phyloP scores from a whole-genome alignment of 495 filamentous ascomycete species.

The Penicillium diatomitis region DNA sequence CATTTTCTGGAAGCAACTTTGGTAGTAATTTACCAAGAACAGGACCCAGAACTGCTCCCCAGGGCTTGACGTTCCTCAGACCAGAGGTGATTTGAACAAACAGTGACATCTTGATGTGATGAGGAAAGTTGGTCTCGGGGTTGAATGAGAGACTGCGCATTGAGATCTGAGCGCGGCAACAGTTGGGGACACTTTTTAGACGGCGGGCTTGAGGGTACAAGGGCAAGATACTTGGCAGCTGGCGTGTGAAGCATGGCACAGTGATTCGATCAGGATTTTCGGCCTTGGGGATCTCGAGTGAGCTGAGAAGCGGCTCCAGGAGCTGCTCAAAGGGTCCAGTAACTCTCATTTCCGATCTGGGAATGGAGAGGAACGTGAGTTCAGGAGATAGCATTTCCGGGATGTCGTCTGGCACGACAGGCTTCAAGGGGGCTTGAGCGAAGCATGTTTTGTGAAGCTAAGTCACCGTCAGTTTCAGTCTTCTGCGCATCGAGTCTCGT shows the following conservation, averaged over 20 bases:
- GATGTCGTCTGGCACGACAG: background rate
- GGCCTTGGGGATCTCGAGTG: background rate
- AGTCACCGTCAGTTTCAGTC: background rate
- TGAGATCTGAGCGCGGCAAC: background rate
- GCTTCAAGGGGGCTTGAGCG: background rate
- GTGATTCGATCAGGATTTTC: background rate
- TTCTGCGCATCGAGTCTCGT: no score
- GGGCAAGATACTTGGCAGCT: background rate
- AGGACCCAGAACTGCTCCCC: background rate
- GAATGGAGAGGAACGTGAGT: background rate
- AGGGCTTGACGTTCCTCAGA: background rate
- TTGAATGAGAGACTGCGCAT: background rate
- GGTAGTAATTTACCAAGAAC: background rate
- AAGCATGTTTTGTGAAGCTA: background rate
- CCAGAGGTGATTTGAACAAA: background rate
- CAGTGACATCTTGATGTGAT: background rate
- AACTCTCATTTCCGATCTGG: background rate
- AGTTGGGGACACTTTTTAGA: background rate
- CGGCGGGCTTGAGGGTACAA: background rate
- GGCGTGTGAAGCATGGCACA: background rate
- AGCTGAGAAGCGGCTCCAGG: background rate
- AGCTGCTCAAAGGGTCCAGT: background rate
- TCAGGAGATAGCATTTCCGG: background rate
- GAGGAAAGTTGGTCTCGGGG: background rate
- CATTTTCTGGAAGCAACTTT: background rate